These are phyloP conservation scores for Nepenthes mirabilis DNA, from an alignment of 148 eudicot genomes.

Conservation along the genomic window DNA sequence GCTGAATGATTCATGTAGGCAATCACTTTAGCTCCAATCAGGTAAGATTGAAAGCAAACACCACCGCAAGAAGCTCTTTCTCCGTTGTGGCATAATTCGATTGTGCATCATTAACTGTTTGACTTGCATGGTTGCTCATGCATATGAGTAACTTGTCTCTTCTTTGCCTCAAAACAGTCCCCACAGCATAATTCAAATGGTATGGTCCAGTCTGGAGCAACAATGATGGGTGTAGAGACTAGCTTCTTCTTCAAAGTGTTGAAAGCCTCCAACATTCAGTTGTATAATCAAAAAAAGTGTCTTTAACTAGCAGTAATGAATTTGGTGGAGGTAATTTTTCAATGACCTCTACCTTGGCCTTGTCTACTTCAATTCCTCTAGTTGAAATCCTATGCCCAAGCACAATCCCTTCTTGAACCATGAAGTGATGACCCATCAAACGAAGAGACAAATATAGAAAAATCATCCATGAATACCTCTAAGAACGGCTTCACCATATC, in stretches of 20 bases:
- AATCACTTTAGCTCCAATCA: neutral
- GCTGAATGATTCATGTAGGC: neutral
- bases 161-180: neutral
- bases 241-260: neutral
- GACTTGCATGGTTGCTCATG: neutral
- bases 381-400: neutral
- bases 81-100: neutral
- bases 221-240: neutral
- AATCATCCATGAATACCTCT: neutral
- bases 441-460: neutral
- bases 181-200: neutral
- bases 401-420: neutral
- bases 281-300: neutral
- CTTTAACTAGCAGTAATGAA: neutral
- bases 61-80: neutral
- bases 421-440: neutral
- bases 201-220: neutral
- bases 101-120: neutral
- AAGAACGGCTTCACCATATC: neutral
- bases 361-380: neutral
- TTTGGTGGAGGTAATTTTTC: neutral
- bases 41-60: neutral
- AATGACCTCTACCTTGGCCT: constrained; percentile 1
- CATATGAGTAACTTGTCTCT: neutral
- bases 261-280: neutral